phyloP scores from a whole-genome alignment of 2,329 filamentous ascomycete genomes.

The Colletotrichum limetticola region DNA sequence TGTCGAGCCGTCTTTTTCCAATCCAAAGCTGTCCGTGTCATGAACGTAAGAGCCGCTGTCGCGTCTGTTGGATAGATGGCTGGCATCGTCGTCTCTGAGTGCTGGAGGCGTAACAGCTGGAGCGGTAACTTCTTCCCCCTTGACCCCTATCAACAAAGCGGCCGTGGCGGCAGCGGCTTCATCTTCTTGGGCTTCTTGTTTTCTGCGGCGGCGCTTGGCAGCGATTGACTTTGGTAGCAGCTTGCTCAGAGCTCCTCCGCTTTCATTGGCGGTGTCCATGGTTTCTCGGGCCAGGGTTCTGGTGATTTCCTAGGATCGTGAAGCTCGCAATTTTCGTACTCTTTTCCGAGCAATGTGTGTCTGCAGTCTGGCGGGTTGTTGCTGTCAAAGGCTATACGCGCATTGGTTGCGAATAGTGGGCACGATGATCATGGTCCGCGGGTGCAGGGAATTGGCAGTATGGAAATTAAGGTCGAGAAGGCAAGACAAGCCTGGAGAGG shows the following conservation, averaged over 20 bases:
- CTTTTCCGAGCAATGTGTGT: not conserved
- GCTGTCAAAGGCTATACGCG: slow-evolving; percentile 25
- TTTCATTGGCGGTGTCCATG: slow-evolving; percentile 21
- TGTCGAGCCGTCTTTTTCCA: slow-evolving; percentile 24
- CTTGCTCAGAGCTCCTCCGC: slow-evolving; percentile 52
- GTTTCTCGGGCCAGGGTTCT: not conserved
- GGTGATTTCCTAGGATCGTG: not conserved
- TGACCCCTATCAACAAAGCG: slow-evolving; percentile 35
- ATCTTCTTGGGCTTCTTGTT: slow-evolving; percentile 54
- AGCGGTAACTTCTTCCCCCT: slow-evolving; percentile 31
- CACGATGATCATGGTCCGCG: slow-evolving; percentile 16
- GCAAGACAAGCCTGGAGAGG: not conserved
- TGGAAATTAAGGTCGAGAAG: slow-evolving; percentile 25
- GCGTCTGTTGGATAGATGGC: slow-evolving; percentile 49
- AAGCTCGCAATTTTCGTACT: slow-evolving; percentile 19
- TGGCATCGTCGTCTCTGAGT: slow-evolving; percentile 41
- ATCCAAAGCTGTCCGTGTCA: slow-evolving; percentile 37
- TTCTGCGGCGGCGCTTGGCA: slow-evolving; percentile 60
- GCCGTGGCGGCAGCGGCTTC: slow-evolving; percentile 34
- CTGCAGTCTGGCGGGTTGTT: slow-evolving; percentile 13
- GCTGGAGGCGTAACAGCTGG: slow-evolving; percentile 33
- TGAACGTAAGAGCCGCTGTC: slow-evolving; percentile 48
- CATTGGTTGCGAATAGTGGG: slow-evolving; percentile 25
- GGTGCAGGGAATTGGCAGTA: not conserved
- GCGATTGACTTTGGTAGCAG: slow-evolving; percentile 64